Percentiles rank a stretch among this genome's conserved stretches.
Evolutionary conservation across 495 filamentous ascomycete genomes (phyloP).

Genomic region (Neurospora intermedia): DNA sequence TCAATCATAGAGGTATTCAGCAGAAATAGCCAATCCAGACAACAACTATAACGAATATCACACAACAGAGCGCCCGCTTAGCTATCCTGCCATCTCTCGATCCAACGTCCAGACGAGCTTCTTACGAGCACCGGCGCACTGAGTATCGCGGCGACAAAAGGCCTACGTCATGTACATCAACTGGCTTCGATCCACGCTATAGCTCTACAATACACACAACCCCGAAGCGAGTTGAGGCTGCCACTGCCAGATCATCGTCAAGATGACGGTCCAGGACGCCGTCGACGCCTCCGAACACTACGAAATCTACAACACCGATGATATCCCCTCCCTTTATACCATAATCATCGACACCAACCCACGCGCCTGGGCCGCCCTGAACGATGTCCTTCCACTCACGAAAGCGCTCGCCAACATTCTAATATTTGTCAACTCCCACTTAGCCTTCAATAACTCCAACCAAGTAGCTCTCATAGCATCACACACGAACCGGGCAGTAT

Average conservation of each 20-base stretch:
- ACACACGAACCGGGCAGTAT: slow-evolving; percentile 71
- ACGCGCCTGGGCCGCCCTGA: slow-evolving; percentile 77
- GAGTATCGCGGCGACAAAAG: neutral
- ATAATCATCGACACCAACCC: slow-evolving; percentile 96
- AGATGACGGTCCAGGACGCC: slow-evolving; percentile 49
- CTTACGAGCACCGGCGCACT: neutral
- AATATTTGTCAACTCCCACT: slow-evolving; percentile 92
- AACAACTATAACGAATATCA: neutral
- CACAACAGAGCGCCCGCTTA: neutral
- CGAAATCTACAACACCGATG: slow-evolving; percentile 49
- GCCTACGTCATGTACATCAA: neutral
- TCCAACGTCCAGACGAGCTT: neutral
- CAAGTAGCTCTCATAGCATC: slow-evolving; percentile 87
- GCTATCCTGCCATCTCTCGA: neutral
- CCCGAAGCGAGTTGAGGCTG: neutral
- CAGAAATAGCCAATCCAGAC: neutral
- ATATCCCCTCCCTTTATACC: slow-evolving; percentile 75
- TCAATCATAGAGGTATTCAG: neutral
- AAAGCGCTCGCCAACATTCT: slow-evolving; percentile 82
- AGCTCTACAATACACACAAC: neutral
- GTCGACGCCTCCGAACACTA: slow-evolving; percentile 87
- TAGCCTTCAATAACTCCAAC: slow-evolving; percentile 86
- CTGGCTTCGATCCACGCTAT: neutral
- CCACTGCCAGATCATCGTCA: slow-evolving; percentile 1
- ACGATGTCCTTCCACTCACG: slow-evolving; percentile 66